phyloP scores from a whole-genome alignment of 176 grass and related monocot genomes.

The Thinopyrum elongatum region DNA sequence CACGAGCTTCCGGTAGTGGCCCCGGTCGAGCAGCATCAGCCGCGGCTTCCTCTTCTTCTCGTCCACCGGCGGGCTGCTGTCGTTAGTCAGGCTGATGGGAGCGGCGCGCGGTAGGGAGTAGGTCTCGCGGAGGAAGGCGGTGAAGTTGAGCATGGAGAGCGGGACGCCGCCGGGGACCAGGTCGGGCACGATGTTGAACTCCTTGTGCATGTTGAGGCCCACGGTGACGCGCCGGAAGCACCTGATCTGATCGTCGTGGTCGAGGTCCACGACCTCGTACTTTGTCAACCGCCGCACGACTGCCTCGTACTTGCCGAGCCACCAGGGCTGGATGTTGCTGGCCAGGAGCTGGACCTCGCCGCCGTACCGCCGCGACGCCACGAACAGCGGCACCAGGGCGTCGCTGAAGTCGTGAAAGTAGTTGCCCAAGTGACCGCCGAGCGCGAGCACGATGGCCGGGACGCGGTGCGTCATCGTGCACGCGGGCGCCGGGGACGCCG shows the following conservation, averaged over 20 bases:
- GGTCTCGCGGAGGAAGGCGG: conserved; percentile 42
- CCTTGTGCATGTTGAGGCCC: conserved; percentile 53
- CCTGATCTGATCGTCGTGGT: conserved; percentile 34
- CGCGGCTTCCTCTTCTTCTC: conserved; percentile 29
- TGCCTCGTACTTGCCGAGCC: conserved; percentile 68
- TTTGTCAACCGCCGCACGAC: conserved; percentile 45
- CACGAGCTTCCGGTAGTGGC: conserved; percentile 48
- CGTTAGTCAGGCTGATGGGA: neutral
- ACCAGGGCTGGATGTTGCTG: conserved; percentile 59
- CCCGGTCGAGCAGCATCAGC: conserved; percentile 55
- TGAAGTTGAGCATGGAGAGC: conserved; percentile 72
- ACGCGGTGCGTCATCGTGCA: conserved; percentile 48
- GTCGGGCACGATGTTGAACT: conserved; percentile 55
- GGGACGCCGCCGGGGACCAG: conserved; percentile 18
- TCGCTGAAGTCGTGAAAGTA: conserved; percentile 91
- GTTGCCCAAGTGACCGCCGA: conserved; percentile 71
- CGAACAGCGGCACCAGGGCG: conserved; percentile 73
- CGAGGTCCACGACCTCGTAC: conserved; percentile 59
- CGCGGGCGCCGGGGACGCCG: conserved; percentile 1
- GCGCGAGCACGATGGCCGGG: conserved; percentile 57
- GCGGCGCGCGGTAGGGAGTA: conserved; percentile 48
- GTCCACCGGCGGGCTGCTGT: neutral
- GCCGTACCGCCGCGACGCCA: conserved; percentile 45
- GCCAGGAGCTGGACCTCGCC: conserved; percentile 61
- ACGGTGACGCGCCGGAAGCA: conserved; percentile 61